phyloP scores from a whole-genome alignment of 2,329 filamentous ascomycete genomes.

The Chaetomiaceae sp. region DNA sequence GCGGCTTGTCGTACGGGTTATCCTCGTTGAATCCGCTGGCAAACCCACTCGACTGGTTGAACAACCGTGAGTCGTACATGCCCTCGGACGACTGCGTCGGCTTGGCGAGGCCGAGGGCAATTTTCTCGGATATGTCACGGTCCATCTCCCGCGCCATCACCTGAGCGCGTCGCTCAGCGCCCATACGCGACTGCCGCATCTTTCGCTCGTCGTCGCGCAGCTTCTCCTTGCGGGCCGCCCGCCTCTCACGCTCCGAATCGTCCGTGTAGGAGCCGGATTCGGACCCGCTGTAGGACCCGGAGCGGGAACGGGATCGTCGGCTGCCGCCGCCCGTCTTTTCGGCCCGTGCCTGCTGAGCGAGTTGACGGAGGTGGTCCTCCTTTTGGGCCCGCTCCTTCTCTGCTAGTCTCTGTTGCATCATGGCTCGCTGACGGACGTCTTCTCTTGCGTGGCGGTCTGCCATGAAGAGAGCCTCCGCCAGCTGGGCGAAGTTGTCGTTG shows the following conservation, averaged over 20 bases:
- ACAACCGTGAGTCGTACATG: conserved; percentile 95
- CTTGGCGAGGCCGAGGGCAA: conserved; percentile 89
- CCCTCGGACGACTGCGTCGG: conserved; percentile 86
- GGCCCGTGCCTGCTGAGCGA: conserved; percentile 89
- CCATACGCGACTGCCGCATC: conserved; percentile 90
- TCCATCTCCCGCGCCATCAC: conserved; percentile 93
- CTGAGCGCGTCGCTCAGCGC: conserved; percentile 83
- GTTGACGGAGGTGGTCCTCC: conserved; percentile 80
- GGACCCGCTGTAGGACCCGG: conserved; percentile 50
- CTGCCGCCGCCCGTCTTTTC: conserved; percentile 55
- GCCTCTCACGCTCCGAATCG: conserved; percentile 68
- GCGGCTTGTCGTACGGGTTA: conserved; percentile 92
- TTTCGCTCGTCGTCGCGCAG: conserved; percentile 82
- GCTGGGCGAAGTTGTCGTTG: conserved; percentile 97
- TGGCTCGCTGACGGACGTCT: conserved; percentile 83
- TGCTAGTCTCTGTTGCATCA: conserved; percentile 93
- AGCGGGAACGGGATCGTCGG: conserved; percentile 34
- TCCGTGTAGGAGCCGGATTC: conserved; percentile 52
- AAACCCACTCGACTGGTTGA: conserved; percentile 91
- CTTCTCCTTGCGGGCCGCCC: conserved; percentile 71
- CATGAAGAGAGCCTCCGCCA: conserved; percentile 89
- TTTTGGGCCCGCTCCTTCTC: conserved; percentile 96
- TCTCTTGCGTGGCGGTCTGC: conserved; percentile 93
- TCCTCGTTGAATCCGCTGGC: conserved; percentile 94
- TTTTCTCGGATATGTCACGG: conserved; percentile 94